phyloP scores from a whole-genome alignment of 441 rosid species.

The Gossypium aridum region DNA sequence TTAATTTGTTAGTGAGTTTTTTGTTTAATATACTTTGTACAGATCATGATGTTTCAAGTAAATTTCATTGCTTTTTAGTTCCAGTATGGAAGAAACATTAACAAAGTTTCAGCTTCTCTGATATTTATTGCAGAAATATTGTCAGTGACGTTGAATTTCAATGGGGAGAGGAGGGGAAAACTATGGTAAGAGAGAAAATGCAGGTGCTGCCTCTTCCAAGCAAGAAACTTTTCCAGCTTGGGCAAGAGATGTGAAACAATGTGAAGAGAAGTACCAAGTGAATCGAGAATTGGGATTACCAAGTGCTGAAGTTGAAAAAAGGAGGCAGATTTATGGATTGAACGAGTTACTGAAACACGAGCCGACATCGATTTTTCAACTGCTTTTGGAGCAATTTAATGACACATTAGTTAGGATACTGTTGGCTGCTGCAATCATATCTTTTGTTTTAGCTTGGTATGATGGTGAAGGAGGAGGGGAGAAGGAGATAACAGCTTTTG shows the following conservation, averaged over 20 bases:
- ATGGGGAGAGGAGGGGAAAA: constrained; percentile 83
- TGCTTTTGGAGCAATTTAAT: constrained; percentile 74
- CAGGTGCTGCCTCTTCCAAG: constrained; percentile 11
- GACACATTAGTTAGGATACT: constrained; percentile 84
- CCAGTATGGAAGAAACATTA: background rate
- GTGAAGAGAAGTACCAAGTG: constrained; percentile 49
- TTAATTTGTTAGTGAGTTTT: background rate
- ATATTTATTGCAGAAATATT: background rate
- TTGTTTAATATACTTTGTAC: background rate
- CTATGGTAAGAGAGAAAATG: constrained; percentile 25
- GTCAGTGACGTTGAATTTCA: constrained; percentile 11
- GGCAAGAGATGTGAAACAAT: constrained; percentile 53
- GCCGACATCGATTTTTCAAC: constrained; percentile 44
- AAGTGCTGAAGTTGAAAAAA: constrained; percentile 42
- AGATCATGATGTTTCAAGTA: constrained; percentile 1
- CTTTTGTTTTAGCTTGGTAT: constrained; percentile 68
- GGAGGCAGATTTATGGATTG: constrained; percentile 49
- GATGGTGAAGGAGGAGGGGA: constrained; percentile 95
- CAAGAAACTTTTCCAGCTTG: constrained; percentile 53
- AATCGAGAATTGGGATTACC: constrained; percentile 38
- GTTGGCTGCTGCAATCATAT: constrained; percentile 64
- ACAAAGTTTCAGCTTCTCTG: background rate
- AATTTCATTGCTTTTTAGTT: constrained; percentile 1
- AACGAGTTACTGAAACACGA: constrained; percentile 86
- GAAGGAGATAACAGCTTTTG: constrained; percentile 81